Base-by-base conservation (phyloP, 2,329 filamentous ascomycete species). In the Hymenoscyphus scutula region DNA sequence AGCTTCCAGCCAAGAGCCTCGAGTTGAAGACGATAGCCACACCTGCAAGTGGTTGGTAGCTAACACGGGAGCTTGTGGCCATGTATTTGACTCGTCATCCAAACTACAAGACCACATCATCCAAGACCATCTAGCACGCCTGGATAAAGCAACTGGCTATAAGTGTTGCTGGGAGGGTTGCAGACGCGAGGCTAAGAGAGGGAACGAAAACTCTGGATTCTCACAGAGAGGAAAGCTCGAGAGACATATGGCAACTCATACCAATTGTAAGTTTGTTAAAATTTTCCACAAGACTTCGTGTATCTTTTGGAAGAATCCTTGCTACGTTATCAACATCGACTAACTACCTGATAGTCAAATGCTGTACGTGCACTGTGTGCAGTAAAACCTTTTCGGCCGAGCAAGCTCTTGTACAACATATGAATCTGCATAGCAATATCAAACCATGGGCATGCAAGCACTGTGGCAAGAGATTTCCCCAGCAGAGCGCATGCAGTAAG, bases 371-470 rank as follows among this genome's bases (percentile, higher is more conserved):
- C 65, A 70, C 77, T 1, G 76, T 79, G 23, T 90, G 88, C 68
- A 77, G 79, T 10, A 77, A 83, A 62, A 77, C 77, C 2, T 85
- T 90, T 69, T 89, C 87, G 0, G 87, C 87, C 1, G 84, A 86
- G 68, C 87, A 90, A 72, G 85, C 88, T 0, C 79, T 90, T 6
- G 82, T 85, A 51, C 87, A 89, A 71, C 88, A 91, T 68, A 79
- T 84, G 71, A 82, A 86, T 19, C 88, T 84, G 1, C 88, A 91
- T 69, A 87, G 86, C 0, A 84, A 86, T 45, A 82, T 85, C 64
- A 87, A 84, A 65, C 87, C 87, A 29, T 87, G 85, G 75, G 76
- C 79, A 48, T 90, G 88, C 58, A 65, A 65, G 53, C 68, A 71
- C 38, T 88, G 86, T 66, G 75, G 73, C 25, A 86, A 85, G 70